Conservation (phyloP, 345 rosid genomes). For the Angophora floribunda region DNA sequence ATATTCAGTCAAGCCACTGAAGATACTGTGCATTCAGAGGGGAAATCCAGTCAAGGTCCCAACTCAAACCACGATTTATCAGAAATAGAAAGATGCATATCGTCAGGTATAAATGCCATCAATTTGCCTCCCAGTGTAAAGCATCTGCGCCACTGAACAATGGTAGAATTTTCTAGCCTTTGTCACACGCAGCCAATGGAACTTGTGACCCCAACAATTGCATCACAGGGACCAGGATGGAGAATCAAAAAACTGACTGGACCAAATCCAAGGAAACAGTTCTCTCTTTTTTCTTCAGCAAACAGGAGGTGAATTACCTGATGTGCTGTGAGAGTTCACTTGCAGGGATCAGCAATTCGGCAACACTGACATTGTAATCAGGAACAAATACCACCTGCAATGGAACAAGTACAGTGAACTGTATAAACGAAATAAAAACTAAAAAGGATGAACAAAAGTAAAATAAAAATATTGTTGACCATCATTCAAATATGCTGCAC, state of each 20-base stretch:
- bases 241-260: neutral
- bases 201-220: neutral
- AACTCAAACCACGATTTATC: neutral
- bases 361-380: slow-evolving; percentile 45
- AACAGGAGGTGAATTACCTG: slow-evolving; percentile 12
- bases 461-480: neutral
- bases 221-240: neutral
- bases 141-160: neutral
- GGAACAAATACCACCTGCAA: slow-evolving; percentile 43
- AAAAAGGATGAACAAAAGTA: neutral
- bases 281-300: neutral
- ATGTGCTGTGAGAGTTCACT: slow-evolving; percentile 50
- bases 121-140: neutral
- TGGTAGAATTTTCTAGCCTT: neutral
- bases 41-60: neutral
- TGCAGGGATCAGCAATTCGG: slow-evolving; percentile 41
- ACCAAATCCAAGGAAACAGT: neutral
- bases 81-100: neutral
- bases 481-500: neutral
- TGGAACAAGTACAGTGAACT: neutral
- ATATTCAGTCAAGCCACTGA: neutral
- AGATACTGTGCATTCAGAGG: neutral
- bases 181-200: neutral
- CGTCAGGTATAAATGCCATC: neutral
- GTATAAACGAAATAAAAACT: neutral